Percentiles rank a stretch among this genome's conserved stretches.
phyloP scores from a whole-genome alignment of 1,284 basidiomycete genomes.

The Apiotrichum laibachii region DNA sequence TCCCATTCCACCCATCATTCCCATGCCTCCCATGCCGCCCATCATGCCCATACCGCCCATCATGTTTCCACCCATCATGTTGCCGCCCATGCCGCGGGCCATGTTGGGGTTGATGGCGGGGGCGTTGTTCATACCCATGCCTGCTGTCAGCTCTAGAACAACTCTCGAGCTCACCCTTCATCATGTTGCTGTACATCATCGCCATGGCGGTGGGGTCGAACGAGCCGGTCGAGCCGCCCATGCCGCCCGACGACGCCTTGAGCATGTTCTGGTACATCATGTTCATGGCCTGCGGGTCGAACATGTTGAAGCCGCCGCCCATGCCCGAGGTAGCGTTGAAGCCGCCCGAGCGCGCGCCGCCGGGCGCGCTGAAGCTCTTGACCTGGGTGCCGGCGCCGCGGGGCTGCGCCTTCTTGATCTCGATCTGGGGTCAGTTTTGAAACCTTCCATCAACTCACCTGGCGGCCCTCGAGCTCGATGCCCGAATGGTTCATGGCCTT shows the following conservation, averaged over 20 bases:
- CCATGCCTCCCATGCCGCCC: constrained; percentile 54
- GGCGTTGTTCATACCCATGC: constrained; percentile 41
- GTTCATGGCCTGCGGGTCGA: constrained; percentile 56
- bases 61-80: constrained; percentile 48
- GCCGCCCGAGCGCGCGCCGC: constrained; percentile 23
- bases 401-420: constrained; percentile 90
- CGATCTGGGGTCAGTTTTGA: constrained; percentile 63
- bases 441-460: constrained; percentile 58
- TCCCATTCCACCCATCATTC: constrained; percentile 45
- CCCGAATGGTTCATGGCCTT: constrained; percentile 79
- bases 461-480: constrained; percentile 85
- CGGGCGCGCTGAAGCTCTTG: constrained; percentile 42
- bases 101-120: constrained; percentile 51
- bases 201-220: constrained; percentile 58
- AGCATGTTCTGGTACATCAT: constrained; percentile 58
- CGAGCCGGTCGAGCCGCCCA: constrained; percentile 32
- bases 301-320: constrained; percentile 37
- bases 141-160: constrained; percentile 11
- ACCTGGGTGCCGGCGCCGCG: constrained; percentile 54
- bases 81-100: constrained; percentile 33
- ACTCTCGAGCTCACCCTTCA: constrained; percentile 33
- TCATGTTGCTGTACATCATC: constrained; percentile 58
- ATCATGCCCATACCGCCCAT: constrained; percentile 53
- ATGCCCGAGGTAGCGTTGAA: constrained; percentile 21
- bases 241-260: constrained; percentile 34